Percentiles rank a stretch among this genome's conserved stretches.
phyloP scores from a whole-genome alignment of 371 early-diverging fungal species.

The Mucor lusitanicus region DNA sequence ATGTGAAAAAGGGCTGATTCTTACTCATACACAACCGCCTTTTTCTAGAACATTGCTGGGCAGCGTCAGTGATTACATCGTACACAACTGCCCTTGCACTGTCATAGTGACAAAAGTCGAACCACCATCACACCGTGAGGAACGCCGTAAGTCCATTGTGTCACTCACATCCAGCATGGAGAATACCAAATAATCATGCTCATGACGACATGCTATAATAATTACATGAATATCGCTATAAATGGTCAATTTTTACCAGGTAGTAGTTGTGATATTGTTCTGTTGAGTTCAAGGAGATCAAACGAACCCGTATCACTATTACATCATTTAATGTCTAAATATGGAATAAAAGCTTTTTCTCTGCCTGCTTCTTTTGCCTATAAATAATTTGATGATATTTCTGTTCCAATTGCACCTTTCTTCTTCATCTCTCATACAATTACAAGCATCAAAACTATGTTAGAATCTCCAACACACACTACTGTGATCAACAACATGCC shows the following conservation, averaged over 20 bases:
- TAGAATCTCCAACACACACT: neutral
- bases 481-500: neutral
- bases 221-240: neutral
- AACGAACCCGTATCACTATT: neutral
- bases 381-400: neutral
- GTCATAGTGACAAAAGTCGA: slow-evolving; percentile 47
- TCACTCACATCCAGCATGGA: slow-evolving; percentile 13
- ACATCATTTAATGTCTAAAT: slow-evolving; percentile 1
- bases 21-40: neutral
- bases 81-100: slow-evolving; percentile 50
- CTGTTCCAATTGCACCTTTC: neutral
- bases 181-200: slow-evolving; percentile 13
- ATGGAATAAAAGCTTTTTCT: neutral
- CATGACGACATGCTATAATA: neutral
- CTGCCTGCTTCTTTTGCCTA: neutral
- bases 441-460: neutral
- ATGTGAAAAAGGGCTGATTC: neutral
- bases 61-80: slow-evolving; percentile 60
- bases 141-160: slow-evolving; percentile 24
- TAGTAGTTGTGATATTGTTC: neutral
- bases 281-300: neutral
- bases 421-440: neutral
- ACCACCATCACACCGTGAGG: slow-evolving; percentile 14
- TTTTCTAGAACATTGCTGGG: slow-evolving; percentile 47
- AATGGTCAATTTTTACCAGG: neutral